Conservation (phyloP, 306 rosid species). For the Casuarina equisetifolia region DNA sequence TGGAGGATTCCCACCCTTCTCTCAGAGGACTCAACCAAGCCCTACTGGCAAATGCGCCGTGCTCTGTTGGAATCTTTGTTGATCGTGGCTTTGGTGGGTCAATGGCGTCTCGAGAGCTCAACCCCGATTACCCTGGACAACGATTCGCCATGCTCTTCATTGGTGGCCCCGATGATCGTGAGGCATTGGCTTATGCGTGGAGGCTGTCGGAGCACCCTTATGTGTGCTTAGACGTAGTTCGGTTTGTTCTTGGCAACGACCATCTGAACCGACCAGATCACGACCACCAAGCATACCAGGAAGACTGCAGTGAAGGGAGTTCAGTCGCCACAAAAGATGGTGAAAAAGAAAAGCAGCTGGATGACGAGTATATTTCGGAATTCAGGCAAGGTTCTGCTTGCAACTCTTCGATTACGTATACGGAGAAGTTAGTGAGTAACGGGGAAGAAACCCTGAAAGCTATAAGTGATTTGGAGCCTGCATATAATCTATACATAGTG, state of each 20-base stretch:
- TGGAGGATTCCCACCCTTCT: slow-evolving; percentile 29
- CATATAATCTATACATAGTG: slow-evolving; percentile 31
- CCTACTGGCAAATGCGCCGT: slow-evolving; percentile 35
- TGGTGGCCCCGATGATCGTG: slow-evolving; percentile 50
- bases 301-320: slow-evolving; percentile 18
- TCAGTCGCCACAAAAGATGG: neutral
- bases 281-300: slow-evolving; percentile 3
- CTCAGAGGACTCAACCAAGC: slow-evolving; percentile 27
- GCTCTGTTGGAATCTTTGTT: slow-evolving; percentile 34
- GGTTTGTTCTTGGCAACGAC: slow-evolving; percentile 32
- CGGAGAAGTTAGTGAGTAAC: slow-evolving; percentile 30
- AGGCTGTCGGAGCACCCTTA: slow-evolving; percentile 44
- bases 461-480: slow-evolving; percentile 23
- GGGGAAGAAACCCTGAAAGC: slow-evolving; percentile 36
- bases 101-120: neutral
- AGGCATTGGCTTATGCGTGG: slow-evolving; percentile 51
- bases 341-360: slow-evolving; percentile 28
- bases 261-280: neutral
- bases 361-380: slow-evolving; percentile 22
- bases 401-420: slow-evolving; percentile 16
- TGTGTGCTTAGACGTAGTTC: slow-evolving; percentile 34
- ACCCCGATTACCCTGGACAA: slow-evolving; percentile 1
- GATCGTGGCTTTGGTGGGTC: slow-evolving; percentile 33
- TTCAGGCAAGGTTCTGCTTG: slow-evolving; percentile 17
- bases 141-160: slow-evolving; percentile 38